Percentiles rank a stretch among this genome's conserved stretches.
Conservation (phyloP, 345 rosid genomes). For the Gossypium rotundifolium region DNA sequence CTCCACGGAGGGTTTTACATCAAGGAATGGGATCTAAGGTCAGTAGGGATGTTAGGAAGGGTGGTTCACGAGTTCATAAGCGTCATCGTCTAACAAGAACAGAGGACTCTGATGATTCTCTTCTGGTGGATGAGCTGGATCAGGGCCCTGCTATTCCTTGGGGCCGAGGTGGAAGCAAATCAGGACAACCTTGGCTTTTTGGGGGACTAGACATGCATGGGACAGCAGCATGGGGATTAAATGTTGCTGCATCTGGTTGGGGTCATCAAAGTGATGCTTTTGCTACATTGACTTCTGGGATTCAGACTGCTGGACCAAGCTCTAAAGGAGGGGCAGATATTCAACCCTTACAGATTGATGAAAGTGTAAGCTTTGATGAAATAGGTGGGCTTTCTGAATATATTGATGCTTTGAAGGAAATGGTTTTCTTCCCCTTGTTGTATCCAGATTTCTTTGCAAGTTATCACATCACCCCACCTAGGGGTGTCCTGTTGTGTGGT, state of each 20-base stretch:
- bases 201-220: slow-evolving; percentile 94
- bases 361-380: slow-evolving; percentile 84
- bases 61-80: slow-evolving; percentile 94
- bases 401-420: slow-evolving; percentile 94
- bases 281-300: slow-evolving; percentile 68
- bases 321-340: slow-evolving; percentile 99
- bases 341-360: slow-evolving; percentile 97
- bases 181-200: slow-evolving; percentile 96
- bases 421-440: slow-evolving; percentile 96
- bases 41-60: slow-evolving; percentile 81
- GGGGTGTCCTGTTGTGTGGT: slow-evolving; percentile 97
- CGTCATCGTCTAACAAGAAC: slow-evolving; percentile 73
- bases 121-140: slow-evolving; percentile 98
- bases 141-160: slow-evolving; percentile 97
- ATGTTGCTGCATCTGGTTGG: slow-evolving; percentile 99
- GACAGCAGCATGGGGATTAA: slow-evolving; percentile 73
- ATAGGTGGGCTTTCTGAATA: slow-evolving; percentile 96
- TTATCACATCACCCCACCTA: slow-evolving; percentile 92
- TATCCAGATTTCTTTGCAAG: slow-evolving; percentile 99
- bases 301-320: slow-evolving; percentile 99
- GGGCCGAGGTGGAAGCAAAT: slow-evolving; percentile 89
- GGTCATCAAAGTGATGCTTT: slow-evolving; percentile 91
- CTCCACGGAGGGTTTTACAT: slow-evolving; percentile 92
- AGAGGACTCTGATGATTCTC: slow-evolving; percentile 99
- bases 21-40: slow-evolving; percentile 93